Evolutionary conservation across 2,329 filamentous ascomycete species (phyloP).

Genomic region (Aureobasidium sp.): DNA sequence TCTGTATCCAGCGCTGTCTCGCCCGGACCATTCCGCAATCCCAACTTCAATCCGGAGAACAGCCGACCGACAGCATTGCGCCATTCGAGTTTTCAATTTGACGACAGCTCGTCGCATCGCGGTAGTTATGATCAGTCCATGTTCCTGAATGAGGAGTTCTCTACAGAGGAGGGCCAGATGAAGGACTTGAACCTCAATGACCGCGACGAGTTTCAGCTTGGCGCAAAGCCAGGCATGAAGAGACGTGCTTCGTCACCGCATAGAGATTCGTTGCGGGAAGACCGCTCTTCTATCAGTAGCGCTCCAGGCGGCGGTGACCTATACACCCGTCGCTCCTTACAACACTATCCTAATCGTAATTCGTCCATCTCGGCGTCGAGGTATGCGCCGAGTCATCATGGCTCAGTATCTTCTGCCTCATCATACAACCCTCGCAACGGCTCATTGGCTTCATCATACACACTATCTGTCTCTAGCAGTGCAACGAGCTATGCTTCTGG

Average conservation of each 20-base stretch:
- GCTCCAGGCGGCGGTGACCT: conserved; percentile 40
- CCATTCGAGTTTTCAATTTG: conserved; percentile 32
- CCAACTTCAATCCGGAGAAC: conserved; percentile 27
- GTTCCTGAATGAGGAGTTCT: conserved; percentile 44
- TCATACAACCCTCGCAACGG: conserved; percentile 54
- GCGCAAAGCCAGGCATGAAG: conserved; percentile 51
- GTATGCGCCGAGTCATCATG: conserved; percentile 48
- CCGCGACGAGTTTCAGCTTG: conserved; percentile 38
- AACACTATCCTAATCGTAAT: conserved; percentile 50
- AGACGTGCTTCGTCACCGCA: conserved; percentile 59
- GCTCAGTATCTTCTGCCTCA: conserved; percentile 59
- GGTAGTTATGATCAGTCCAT: conserved; percentile 57
- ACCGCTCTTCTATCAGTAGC: conserved; percentile 38
- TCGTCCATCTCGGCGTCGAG: conserved; percentile 47
- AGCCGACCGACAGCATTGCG: conserved; percentile 26
- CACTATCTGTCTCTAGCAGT: conserved; percentile 54
- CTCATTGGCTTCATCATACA: conserved; percentile 56
- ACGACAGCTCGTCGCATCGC: conserved; percentile 47
- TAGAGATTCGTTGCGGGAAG: conserved; percentile 45
- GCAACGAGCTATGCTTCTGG: conserved; percentile 59
- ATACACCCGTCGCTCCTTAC: conserved; percentile 47
- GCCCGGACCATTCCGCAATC: conserved; percentile 39
- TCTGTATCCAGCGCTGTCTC: conserved; percentile 36
- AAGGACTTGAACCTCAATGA: conserved; percentile 49
- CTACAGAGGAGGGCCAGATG: conserved; percentile 48